Percentiles rank a stretch among this genome's conserved stretches.
phyloP scores from a whole-genome alignment of 2,329 filamentous ascomycete species.

The Fusarium sp. region DNA sequence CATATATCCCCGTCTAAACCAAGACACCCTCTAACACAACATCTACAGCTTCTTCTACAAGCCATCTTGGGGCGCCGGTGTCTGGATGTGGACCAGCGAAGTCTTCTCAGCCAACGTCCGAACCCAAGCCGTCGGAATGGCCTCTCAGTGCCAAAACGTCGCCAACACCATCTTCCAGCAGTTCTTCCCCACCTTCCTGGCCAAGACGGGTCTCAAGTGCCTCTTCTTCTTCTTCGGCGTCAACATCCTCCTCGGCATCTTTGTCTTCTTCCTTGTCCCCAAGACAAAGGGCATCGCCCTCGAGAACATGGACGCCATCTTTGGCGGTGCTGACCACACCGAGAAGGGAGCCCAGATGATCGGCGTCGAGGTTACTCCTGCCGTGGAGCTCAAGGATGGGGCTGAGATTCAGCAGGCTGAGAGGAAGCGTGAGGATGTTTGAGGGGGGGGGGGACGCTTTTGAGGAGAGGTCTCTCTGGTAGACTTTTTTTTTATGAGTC shows the following conservation, averaged over 20 bases:
- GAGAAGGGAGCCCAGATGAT: constrained; percentile 44
- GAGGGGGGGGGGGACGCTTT: neutral
- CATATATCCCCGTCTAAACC: too few relatives aligned
- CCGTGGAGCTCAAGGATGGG: constrained; percentile 38
- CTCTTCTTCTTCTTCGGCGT: constrained; percentile 48
- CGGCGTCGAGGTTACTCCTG: constrained; percentile 21
- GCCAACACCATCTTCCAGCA: constrained; percentile 73
- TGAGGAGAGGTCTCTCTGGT: neutral
- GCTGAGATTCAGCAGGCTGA: constrained; percentile 36
- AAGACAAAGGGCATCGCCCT: constrained; percentile 64
- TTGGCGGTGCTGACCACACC: constrained; percentile 51
- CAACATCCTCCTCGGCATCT: constrained; percentile 57
- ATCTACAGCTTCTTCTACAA: constrained; percentile 66
- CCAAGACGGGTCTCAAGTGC: constrained; percentile 58
- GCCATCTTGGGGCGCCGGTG: constrained; percentile 72
- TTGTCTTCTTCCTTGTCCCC: constrained; percentile 60
- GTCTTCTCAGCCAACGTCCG: constrained; percentile 77
- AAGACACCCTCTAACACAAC: neutral
- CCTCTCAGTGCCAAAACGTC: constrained; percentile 66
- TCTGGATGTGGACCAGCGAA: constrained; percentile 75
- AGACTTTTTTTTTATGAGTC: constrained; percentile 1
- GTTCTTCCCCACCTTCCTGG: constrained; percentile 73
- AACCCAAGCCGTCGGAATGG: constrained; percentile 74
- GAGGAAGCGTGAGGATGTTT: constrained; percentile 38
- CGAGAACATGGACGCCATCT: constrained; percentile 69